Evolutionary conservation across 2,329 filamentous ascomycete species (phyloP).

Genomic region (Epichloe hybrida): DNA sequence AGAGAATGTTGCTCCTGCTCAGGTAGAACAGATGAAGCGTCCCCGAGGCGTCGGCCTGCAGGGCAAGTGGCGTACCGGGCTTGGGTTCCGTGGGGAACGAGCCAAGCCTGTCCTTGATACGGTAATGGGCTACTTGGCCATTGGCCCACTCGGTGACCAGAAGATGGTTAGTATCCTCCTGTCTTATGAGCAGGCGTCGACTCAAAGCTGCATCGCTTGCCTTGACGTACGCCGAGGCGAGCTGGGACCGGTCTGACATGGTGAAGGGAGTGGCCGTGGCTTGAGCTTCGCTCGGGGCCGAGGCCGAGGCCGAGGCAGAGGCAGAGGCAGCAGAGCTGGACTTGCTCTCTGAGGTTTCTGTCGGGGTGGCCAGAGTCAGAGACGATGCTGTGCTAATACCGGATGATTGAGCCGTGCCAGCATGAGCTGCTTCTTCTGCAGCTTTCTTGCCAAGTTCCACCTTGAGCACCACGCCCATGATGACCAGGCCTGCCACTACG

Average conservation of each 20-base stretch:
- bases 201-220: background rate
- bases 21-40: constrained; percentile 13
- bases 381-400: background rate
- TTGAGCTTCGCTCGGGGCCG: background rate
- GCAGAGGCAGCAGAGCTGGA: background rate
- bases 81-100: constrained; percentile 4
- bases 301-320: background rate
- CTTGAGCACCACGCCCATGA: no score
- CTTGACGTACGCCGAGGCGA: constrained; percentile 7
- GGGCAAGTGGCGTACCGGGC: constrained; percentile 10
- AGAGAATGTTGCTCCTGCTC: constrained; percentile 6
- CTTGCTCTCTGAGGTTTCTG: background rate
- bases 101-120: constrained; percentile 6
- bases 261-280: constrained; percentile 4
- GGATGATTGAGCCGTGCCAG: background rate
- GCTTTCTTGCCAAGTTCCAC: constrained; percentile 2
- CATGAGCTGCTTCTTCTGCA: background rate
- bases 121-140: constrained; percentile 3
- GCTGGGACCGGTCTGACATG: constrained; percentile 7
- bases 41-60: constrained; percentile 8
- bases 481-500: no score
- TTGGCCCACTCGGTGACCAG: constrained; percentile 7
- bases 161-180: constrained; percentile 11
- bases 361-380: no score
- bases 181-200: constrained; percentile 11